These are phyloP conservation scores for Golovinomyces cichoracearum DNA, from an alignment of 2,329 filamentous ascomycete genomes.

Conservation along the genomic window DNA sequence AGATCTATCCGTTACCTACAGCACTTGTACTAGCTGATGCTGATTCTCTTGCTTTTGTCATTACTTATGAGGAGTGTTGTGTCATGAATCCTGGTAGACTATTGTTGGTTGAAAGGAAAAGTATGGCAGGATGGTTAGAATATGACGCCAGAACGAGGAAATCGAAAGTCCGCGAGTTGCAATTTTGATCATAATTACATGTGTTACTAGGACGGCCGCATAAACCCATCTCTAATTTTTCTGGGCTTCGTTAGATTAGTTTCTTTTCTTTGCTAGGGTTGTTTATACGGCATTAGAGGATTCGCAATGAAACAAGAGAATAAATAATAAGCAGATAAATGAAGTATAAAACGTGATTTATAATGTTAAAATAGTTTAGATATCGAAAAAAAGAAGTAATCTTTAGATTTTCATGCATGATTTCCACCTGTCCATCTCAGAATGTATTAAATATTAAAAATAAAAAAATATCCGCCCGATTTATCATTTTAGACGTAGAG, in stretches of 20 bases:
- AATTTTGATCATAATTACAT: constrained; percentile 5
- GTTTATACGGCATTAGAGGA: too few species aligned
- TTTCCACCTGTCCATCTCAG: too few species aligned
- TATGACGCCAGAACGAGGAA: constrained; percentile 32
- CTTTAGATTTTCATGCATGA: too few species aligned
- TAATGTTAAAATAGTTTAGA: too few species aligned
- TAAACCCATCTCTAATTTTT: neutral
- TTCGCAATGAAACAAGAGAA: too few species aligned
- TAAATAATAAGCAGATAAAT: too few species aligned
- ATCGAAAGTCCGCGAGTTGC: constrained; percentile 13
- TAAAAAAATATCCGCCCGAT: too few species aligned
- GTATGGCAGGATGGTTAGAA: constrained; percentile 61
- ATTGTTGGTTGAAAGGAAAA: constrained; percentile 39
- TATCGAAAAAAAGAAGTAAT: too few species aligned
- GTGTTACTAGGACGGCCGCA: neutral
- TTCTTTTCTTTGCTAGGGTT: too few species aligned
- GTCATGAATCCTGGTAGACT: constrained; percentile 78
- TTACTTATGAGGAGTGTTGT: constrained; percentile 87
- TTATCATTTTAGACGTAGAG: constrained; percentile 21
- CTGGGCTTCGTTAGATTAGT: too few species aligned
- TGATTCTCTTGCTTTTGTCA: constrained; percentile 54
- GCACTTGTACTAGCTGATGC: constrained; percentile 61
- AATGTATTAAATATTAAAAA: too few species aligned
- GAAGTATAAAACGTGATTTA: too few species aligned
- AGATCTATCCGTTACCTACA: constrained; percentile 71